Conservation (phyloP, 192 early-diverging fungal genomes). For the Chytriomyces hyalinus region DNA sequence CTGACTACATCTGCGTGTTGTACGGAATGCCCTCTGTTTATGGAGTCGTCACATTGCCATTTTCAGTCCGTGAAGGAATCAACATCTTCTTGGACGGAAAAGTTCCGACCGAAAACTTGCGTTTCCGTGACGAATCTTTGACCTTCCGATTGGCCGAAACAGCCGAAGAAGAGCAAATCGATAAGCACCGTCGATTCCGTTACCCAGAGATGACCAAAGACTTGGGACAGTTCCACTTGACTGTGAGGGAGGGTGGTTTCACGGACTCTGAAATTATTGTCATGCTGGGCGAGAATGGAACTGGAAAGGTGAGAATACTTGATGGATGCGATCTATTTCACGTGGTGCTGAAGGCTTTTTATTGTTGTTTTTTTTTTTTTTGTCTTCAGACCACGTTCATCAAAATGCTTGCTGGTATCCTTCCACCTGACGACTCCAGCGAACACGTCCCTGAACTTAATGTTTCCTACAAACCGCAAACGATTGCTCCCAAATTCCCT, state of each 20-base stretch:
- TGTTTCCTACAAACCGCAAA: constrained; percentile 97
- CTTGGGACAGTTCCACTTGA: constrained; percentile 81
- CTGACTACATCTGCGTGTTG: constrained; percentile 97
- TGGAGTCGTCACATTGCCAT: constrained; percentile 90
- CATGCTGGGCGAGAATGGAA: constrained; percentile 98
- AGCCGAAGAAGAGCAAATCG: constrained; percentile 72
- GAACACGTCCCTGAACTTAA: constrained; percentile 81
- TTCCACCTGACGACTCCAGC: constrained; percentile 75
- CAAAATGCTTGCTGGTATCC: constrained; percentile 83
- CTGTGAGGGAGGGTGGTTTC: constrained; percentile 80
- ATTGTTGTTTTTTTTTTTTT: background rate
- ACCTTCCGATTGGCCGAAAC: constrained; percentile 92
- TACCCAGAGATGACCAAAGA: constrained; percentile 92
- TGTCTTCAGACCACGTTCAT: constrained; percentile 89
- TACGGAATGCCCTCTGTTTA: constrained; percentile 96
- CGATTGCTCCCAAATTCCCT: constrained; percentile 93
- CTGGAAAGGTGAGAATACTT: constrained; percentile 67
- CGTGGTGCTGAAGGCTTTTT: background rate
- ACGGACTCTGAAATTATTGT: constrained; percentile 98
- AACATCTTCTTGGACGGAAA: constrained; percentile 97
- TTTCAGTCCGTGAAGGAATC: constrained; percentile 96
- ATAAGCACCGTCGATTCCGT: constrained; percentile 75
- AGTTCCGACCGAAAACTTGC: constrained; percentile 97
- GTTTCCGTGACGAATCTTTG: constrained; percentile 95
- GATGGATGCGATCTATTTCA: background rate